Conservation (phyloP, 1,284 basidiomycete genomes). For the Ceratobasidium papillatum region DNA sequence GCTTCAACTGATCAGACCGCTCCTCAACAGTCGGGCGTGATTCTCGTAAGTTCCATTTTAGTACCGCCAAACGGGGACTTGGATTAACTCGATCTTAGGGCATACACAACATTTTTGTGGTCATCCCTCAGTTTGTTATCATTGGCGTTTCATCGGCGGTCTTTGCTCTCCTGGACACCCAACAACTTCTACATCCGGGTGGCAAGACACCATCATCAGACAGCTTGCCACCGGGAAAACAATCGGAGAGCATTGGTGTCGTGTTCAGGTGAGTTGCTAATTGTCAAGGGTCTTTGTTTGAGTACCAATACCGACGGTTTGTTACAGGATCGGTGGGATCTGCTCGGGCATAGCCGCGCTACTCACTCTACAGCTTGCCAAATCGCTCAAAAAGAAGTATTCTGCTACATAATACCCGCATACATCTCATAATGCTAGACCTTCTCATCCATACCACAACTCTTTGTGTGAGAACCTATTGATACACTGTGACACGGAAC, state of each 20-base stretch:
- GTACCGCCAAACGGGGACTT: neutral
- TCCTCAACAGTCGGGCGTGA: conserved; percentile 79
- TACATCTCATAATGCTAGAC: conserved; percentile 27
- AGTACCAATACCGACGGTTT: neutral
- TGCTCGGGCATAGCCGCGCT: conserved; percentile 30
- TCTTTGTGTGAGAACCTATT: neutral
- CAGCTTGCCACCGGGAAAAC: conserved; percentile 26
- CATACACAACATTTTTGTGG: conserved; percentile 91
- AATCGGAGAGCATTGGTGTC: conserved; percentile 33
- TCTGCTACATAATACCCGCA: conserved; percentile 19
- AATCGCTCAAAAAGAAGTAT: conserved; percentile 35
- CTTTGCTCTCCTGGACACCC: conserved; percentile 65
- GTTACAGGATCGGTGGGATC: conserved; percentile 29
- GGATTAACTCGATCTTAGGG: conserved; percentile 60
- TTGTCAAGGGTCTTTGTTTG: neutral
- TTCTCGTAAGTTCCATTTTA: conserved; percentile 68
- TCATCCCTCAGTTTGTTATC: conserved; percentile 66
- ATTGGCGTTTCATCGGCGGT: conserved; percentile 58
- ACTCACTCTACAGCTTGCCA: conserved; percentile 28
- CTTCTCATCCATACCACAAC: neutral
- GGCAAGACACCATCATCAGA: conserved; percentile 6
- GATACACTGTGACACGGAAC: neutral
- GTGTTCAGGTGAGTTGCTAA: conserved; percentile 27
- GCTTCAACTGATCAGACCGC: neutral
- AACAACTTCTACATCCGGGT: conserved; percentile 29